Conservation (phyloP, 2,329 filamentous ascomycete species). For the Aspergillus candidus region DNA sequence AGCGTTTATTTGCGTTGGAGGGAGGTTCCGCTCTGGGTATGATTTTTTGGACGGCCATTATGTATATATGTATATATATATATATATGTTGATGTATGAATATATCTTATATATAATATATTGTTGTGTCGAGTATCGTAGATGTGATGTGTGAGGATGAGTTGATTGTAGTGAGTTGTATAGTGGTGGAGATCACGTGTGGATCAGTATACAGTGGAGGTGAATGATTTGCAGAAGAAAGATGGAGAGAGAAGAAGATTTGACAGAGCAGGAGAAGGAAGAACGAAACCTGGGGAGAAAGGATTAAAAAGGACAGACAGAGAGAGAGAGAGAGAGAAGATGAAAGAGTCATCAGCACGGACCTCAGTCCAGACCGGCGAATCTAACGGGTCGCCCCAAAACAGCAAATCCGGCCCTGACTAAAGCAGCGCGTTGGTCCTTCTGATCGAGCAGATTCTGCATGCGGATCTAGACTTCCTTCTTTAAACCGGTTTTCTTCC, state of each 20-base stretch:
- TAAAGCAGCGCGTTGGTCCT: slow-evolving; percentile 2
- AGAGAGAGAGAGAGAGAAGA: background rate
- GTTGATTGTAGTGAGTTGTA: background rate
- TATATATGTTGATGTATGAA: background rate
- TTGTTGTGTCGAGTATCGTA: background rate
- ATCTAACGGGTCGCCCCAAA: slow-evolving; percentile 5
- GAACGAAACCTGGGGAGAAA: background rate
- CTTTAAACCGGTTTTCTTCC: background rate
- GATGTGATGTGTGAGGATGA: background rate
- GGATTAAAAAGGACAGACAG: slow-evolving; percentile 6
- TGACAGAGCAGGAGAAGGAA: slow-evolving; percentile 1
- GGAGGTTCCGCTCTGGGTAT: slow-evolving; percentile 8
- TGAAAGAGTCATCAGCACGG: background rate
- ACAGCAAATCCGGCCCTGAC: slow-evolving; percentile 14
- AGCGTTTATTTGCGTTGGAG: slow-evolving; percentile 27
- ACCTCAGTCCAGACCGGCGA: background rate
- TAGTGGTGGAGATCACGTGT: background rate
- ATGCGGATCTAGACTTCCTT: slow-evolving; percentile 19
- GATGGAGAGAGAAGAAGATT: slow-evolving; percentile 1
- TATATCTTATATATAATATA: background rate
- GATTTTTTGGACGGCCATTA: slow-evolving; percentile 22
- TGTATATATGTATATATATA: too few relatives aligned
- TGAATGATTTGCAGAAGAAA: slow-evolving; percentile 1
- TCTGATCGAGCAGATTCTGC: slow-evolving; percentile 20
- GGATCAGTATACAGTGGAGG: background rate